Conservation (phyloP, 1,284 basidiomycete species). For the Pseudozyma tsukubaensis region DNA sequence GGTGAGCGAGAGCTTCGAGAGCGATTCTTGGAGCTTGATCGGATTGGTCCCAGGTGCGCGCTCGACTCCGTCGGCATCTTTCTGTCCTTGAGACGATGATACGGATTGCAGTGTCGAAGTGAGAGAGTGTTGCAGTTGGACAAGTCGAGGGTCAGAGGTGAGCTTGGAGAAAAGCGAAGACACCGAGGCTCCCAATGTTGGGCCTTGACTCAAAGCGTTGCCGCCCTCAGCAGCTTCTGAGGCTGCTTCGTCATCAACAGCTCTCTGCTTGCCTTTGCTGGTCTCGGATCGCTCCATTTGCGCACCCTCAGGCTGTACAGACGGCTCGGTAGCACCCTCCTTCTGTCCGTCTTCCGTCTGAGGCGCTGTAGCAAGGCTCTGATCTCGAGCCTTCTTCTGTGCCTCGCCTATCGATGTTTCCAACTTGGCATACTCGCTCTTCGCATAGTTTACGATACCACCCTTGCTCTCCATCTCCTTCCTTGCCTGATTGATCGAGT, state of each 20-base stretch:
- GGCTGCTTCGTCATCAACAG: slow-evolving; percentile 15
- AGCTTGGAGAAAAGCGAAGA: slow-evolving; percentile 46
- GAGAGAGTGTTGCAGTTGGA: slow-evolving; percentile 40
- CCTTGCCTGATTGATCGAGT: slow-evolving; percentile 46
- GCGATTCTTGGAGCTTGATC: slow-evolving; percentile 46
- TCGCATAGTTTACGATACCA: slow-evolving; percentile 56
- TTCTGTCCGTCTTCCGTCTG: neutral
- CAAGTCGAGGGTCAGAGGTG: slow-evolving; percentile 40
- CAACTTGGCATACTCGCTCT: slow-evolving; percentile 50
- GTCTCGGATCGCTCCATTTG: slow-evolving; percentile 11
- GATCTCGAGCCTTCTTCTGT: slow-evolving; percentile 52
- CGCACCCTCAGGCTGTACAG: neutral
- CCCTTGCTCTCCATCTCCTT: slow-evolving; percentile 57
- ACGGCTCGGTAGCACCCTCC: neutral
- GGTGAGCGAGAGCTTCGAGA: slow-evolving; percentile 46
- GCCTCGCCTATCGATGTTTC: slow-evolving; percentile 59
- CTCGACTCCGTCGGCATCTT: slow-evolving; percentile 8
- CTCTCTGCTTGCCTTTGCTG: slow-evolving; percentile 46
- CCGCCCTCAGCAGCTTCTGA: neutral
- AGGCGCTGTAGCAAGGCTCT: slow-evolving; percentile 18
- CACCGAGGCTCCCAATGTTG: slow-evolving; percentile 32
- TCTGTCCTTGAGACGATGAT: slow-evolving; percentile 8
- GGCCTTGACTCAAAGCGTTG: slow-evolving; percentile 5
- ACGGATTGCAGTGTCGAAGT: slow-evolving; percentile 36
- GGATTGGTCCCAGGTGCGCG: slow-evolving; percentile 6